These are phyloP conservation scores for Cyamopsis tetragonoloba DNA, from an alignment of 306 rosid species.

Conservation along the genomic window DNA sequence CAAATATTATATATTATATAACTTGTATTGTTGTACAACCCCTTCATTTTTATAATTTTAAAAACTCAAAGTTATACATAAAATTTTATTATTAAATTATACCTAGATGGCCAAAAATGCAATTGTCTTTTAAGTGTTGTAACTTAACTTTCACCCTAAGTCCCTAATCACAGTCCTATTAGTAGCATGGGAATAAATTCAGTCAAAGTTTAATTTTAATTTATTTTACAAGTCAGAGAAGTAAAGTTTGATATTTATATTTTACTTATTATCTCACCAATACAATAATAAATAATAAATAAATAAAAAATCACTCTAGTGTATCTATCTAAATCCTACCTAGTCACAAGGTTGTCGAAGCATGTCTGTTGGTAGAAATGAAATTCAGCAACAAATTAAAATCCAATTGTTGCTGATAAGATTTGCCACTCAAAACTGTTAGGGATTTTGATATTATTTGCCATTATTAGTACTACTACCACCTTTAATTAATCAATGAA, in stretches of 20 bases:
- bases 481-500: slow-evolving; percentile 1
- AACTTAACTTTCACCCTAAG: not conserved
- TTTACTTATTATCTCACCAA: not conserved
- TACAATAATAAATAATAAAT: not conserved
- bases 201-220: not conserved
- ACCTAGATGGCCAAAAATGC: too few relatives aligned
- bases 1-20: too few relatives aligned
- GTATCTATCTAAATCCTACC: not conserved
- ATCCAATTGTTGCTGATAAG: slow-evolving; percentile 40
- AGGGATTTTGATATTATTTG: slow-evolving; percentile 29
- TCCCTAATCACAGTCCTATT: not conserved
- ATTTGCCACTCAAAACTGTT: slow-evolving; percentile 42
- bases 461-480: slow-evolving; percentile 23
- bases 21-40: too few relatives aligned
- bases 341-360: slow-evolving; percentile 28
- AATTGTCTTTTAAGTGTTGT: too few relatives aligned
- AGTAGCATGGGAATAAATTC: not conserved
- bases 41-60: too few relatives aligned
- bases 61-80: too few relatives aligned
- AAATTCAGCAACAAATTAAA: slow-evolving; percentile 24
- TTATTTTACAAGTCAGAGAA: not conserved
- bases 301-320: too few relatives aligned
- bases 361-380: slow-evolving; percentile 36
- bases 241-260: not conserved
- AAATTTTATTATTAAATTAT: too few relatives aligned